Percentiles rank a stretch among this genome's conserved stretches.
These are phyloP conservation scores for Cercophora samala DNA, from an alignment of 495 filamentous ascomycete genomes.

Conservation along the genomic window DNA sequence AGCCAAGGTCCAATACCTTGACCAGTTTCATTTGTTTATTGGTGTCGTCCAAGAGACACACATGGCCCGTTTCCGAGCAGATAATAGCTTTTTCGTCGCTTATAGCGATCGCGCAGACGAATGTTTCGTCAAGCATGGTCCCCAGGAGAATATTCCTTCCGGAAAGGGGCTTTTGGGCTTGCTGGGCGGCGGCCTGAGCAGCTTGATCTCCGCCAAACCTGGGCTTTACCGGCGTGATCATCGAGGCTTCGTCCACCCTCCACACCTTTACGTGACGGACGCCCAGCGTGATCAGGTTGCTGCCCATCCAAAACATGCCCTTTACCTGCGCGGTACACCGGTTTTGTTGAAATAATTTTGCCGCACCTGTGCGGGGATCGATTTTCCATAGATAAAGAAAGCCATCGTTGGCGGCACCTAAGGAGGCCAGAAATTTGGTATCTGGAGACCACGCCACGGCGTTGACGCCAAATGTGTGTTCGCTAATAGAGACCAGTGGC, in stretches of 20 bases:
- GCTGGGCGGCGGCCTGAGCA: conserved; percentile 29
- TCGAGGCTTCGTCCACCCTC: conserved; percentile 65
- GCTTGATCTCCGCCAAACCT: conserved; percentile 42
- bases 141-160: conserved; percentile 72
- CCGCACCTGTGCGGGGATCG: conserved; percentile 76
- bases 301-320: conserved; percentile 84
- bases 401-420: conserved; percentile 86
- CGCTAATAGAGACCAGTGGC: conserved; percentile 79
- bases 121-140: conserved; percentile 73
- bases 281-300: conserved; percentile 60
- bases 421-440: conserved; percentile 80
- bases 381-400: conserved; percentile 91
- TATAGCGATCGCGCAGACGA: conserved; percentile 72
- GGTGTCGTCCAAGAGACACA: conserved; percentile 77
- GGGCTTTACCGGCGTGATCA: conserved; percentile 47
- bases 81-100: conserved; percentile 66
- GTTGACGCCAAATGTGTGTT: conserved; percentile 87
- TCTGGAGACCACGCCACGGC: conserved; percentile 86
- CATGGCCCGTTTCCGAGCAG: conserved; percentile 67
- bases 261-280: conserved; percentile 93
- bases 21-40: conserved; percentile 66
- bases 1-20: conserved; percentile 59
- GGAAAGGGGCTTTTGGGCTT: conserved; percentile 49
- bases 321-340: conserved; percentile 84
- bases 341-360: conserved; percentile 84